Percentiles rank a stretch among this genome's conserved stretches.
Evolutionary conservation across 2,329 filamentous ascomycete species (phyloP).

Genomic region (Fusarium illudens): DNA sequence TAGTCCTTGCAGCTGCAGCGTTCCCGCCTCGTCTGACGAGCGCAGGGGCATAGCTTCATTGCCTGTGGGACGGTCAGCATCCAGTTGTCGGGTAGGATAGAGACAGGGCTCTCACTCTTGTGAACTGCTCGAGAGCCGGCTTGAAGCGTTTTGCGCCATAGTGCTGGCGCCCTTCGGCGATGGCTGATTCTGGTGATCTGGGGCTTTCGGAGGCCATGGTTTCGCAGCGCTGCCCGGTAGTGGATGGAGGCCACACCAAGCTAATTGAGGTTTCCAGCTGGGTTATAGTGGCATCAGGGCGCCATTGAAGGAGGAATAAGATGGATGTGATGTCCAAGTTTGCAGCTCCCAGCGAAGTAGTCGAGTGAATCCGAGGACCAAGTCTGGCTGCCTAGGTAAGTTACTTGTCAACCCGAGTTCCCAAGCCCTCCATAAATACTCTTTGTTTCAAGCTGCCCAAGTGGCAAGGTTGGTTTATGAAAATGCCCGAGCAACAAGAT

Average conservation of each 20-base stretch:
- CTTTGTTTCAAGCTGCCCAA: not conserved
- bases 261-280: not conserved
- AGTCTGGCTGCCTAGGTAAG: no score
- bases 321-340: no score
- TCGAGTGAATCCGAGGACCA: not conserved
- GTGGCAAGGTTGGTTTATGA: constrained; percentile 12
- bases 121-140: constrained; percentile 50
- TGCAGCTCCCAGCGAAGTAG: not conserved
- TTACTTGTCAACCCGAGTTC: not conserved
- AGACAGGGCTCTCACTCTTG: constrained; percentile 40
- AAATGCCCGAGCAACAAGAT: not conserved
- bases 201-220: constrained; percentile 23
- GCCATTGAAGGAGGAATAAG: not conserved
- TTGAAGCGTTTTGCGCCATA: constrained; percentile 48
- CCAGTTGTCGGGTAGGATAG: not conserved
- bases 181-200: constrained; percentile 41
- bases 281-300: not conserved
- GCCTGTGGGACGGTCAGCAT: constrained; percentile 41
- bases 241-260: not conserved
- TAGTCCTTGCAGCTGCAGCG: constrained; percentile 53
- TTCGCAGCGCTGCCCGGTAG: not conserved
- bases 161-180: constrained; percentile 46
- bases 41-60: constrained; percentile 49
- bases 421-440: not conserved
- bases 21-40: constrained; percentile 46